Conservation (phyloP, 768 basidiomycete genomes). For the Lactarius sanguifluus region DNA sequence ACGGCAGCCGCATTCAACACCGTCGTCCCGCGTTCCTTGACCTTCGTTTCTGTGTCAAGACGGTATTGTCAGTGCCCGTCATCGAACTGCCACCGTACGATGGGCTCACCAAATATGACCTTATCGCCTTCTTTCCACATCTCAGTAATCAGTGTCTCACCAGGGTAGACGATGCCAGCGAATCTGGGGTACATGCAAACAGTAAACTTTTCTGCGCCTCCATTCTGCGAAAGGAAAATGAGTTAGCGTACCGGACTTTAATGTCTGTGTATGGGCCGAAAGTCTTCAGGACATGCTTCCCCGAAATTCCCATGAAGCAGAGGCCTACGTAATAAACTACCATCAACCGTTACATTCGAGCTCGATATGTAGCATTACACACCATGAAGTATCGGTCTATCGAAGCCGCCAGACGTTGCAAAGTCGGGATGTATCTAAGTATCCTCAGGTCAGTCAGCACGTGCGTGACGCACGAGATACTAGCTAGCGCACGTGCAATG, state of each 20-base stretch:
- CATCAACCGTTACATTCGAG: slow-evolving; percentile 2
- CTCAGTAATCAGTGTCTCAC: slow-evolving; percentile 91
- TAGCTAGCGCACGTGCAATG: slow-evolving; percentile 66
- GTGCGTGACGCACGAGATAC: background rate
- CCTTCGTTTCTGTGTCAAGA: slow-evolving; percentile 64
- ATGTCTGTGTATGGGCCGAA: slow-evolving; percentile 89
- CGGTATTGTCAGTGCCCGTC: slow-evolving; percentile 1
- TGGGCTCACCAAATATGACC: slow-evolving; percentile 82
- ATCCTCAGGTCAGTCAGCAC: background rate
- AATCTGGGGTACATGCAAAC: slow-evolving; percentile 51
- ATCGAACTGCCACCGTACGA: background rate
- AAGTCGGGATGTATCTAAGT: slow-evolving; percentile 86
- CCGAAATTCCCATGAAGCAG: slow-evolving; percentile 90
- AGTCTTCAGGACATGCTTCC: slow-evolving; percentile 86
- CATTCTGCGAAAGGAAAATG: background rate
- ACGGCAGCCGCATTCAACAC: slow-evolving; percentile 82
- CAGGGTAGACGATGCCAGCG: slow-evolving; percentile 89
- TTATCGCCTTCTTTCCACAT: slow-evolving; percentile 98
- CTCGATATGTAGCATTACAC: slow-evolving; percentile 9
- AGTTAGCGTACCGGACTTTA: slow-evolving; percentile 75
- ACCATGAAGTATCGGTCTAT: slow-evolving; percentile 84
- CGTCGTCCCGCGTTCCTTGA: slow-evolving; percentile 75
- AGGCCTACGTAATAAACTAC: slow-evolving; percentile 48
- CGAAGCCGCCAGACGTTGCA: slow-evolving; percentile 92
- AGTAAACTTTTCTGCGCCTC: slow-evolving; percentile 10